A percentile compares a stretch with the other conserved stretches of the same genome.
phyloP scores from a whole-genome alignment of 371 early-diverging fungal species.

The Mucor piriformis region DNA sequence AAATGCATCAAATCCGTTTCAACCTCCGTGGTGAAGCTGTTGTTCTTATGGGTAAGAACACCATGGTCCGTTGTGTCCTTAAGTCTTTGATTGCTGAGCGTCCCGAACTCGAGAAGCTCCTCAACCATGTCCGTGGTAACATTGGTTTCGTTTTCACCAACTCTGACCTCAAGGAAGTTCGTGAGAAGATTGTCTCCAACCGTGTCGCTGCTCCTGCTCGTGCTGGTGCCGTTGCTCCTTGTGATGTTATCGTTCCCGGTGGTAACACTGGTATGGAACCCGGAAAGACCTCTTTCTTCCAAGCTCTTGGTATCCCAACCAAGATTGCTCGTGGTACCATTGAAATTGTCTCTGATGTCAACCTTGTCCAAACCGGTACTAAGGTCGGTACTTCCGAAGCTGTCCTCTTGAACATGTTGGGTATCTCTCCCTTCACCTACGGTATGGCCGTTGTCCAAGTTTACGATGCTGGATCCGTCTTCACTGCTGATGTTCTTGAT shows the following conservation, averaged over 20 bases:
- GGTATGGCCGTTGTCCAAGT: conserved; percentile 95
- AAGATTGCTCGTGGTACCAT: conserved; percentile 99
- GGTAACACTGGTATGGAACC: conserved; percentile 99
- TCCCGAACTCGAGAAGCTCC: conserved; percentile 88
- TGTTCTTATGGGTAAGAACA: conserved; percentile 99
- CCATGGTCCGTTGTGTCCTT: conserved; percentile 98
- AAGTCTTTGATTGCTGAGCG: conserved; percentile 77
- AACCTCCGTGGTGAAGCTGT: conserved; percentile 91
- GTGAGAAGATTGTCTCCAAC: conserved; percentile 91
- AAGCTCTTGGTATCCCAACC: conserved; percentile 99
- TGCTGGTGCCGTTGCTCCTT: conserved; percentile 97
- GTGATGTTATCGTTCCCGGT: conserved; percentile 95
- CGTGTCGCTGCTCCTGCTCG: conserved; percentile 98
- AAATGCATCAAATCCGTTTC: conserved; percentile 99
- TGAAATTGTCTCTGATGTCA: conserved; percentile 98
- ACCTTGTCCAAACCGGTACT: conserved; percentile 88
- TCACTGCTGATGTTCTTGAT: conserved; percentile 91
- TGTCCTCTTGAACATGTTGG: conserved; percentile 97
- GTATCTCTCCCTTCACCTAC: conserved; percentile 99
- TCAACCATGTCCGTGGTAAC: conserved; percentile 93
- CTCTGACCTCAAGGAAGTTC: conserved; percentile 92
- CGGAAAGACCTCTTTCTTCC: conserved; percentile 99
- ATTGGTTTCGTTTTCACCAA: conserved; percentile 99
- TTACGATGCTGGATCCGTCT: conserved; percentile 94
- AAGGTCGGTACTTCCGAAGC: conserved; percentile 99